Evolutionary conservation across 1,284 basidiomycete species (phyloP), one percentile per base, ranked within the genome.

Genomic region (Moesziomyces sp.): DNA sequence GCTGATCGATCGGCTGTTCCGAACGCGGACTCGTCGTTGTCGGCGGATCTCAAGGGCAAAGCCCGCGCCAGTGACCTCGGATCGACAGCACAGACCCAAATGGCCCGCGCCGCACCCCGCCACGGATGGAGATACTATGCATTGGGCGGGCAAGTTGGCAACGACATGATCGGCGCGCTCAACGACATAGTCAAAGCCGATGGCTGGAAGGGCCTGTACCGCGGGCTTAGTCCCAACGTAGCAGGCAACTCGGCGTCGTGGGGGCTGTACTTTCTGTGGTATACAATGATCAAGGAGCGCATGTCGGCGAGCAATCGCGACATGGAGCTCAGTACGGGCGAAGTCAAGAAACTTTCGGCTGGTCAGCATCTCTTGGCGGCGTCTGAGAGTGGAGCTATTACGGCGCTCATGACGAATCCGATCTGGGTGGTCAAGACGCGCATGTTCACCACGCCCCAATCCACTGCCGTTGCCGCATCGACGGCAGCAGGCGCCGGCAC

Each of bases 181-280:
- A 87, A 87, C 42, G 89, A 90, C 62, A 94, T 97, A 48, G 89
- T 93, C 35, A 86, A 86, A 33, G 86, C 87, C 40, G 89, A 93
- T 69, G 95, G 96, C 8, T 92, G 90, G 89, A 88, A 86, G 71
- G 96, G 95, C 0, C 87, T 99, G 52, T 98, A 98, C 85, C 89
- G 96, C 63, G 96, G 96, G 13, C 86, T 99, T 28, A 89, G 90
- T 3, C 90, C 95, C 2, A 99, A 99, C 82, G 89, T 98, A 46
- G 92, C 93, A 0, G 96, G 97, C 19, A 98, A 98, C 78, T 94
- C 95, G n/a, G 90, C 92, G 7, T 95, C 93, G 78, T 99, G 96
- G 96, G 96, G 97, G 0, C 86, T 97, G 33, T 99, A 99, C 85
- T 99, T 99, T 86, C 88, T 97, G 68, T 97, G 97, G 96, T 98